These are phyloP conservation scores for Sporobolomyces roseus DNA, from an alignment of 768 basidiomycete genomes.

Conservation along the genomic window DNA sequence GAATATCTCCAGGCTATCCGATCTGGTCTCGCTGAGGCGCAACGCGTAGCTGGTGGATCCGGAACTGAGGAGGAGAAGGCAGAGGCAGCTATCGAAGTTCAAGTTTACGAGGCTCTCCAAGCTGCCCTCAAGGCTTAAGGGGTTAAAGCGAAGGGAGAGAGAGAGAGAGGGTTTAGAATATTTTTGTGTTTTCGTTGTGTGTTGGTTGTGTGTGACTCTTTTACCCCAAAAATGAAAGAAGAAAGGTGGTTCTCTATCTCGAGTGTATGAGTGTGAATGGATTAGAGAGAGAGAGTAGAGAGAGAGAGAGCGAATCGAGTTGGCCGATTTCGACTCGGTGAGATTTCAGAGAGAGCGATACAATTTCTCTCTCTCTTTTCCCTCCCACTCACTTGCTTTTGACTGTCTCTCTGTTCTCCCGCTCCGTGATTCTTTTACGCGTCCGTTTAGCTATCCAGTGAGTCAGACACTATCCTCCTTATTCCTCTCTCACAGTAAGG, in stretches of 20 bases:
- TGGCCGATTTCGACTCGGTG: no score
- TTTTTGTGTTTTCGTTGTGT: conserved; percentile 13
- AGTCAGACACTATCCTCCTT: no score
- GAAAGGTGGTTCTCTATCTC: no score
- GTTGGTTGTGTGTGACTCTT: no score
- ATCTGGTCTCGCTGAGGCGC: conserved; percentile 79
- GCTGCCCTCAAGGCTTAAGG: conserved; percentile 62
- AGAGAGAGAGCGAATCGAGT: no score
- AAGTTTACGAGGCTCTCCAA: conserved; percentile 94
- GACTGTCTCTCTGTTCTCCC: no score
- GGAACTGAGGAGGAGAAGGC: conserved; percentile 90
- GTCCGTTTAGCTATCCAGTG: no score
- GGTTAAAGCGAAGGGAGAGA: background rate
- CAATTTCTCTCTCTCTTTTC: background rate
- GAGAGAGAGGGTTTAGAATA: background rate
- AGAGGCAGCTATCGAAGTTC: conserved; percentile 86
- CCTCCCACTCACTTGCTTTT: background rate
- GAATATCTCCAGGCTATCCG: conserved; percentile 71
- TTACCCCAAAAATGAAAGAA: no score
- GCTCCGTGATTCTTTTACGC: no score
- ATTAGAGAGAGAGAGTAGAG: no score
- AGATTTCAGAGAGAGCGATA: background rate
- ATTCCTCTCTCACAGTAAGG: background rate
- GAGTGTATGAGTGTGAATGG: no score
- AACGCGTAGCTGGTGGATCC: conserved; percentile 70